Evolutionary conservation across 257 asterid species (phyloP).

Genomic region (Gardenia jasminoides): DNA sequence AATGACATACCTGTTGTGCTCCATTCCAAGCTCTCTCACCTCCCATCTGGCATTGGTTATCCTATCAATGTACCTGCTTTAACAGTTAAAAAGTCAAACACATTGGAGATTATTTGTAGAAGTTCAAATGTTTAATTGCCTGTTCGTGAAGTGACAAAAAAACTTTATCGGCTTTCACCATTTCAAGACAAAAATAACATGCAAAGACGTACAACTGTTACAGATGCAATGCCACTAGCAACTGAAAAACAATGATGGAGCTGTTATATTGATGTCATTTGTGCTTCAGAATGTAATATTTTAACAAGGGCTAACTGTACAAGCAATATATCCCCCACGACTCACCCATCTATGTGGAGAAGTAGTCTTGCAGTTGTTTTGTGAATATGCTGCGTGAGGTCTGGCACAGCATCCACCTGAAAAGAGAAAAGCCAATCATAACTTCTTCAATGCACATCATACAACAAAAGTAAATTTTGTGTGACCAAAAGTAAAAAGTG

Average conservation of each 20-base stretch:
- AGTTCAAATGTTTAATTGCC: neutral
- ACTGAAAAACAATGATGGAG: neutral
- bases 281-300: neutral
- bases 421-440: conserved; percentile 17
- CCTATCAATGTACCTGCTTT: conserved; percentile 91
- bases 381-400: conserved; percentile 77
- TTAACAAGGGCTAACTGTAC: neutral
- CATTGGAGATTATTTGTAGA: conserved; percentile 2
- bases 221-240: neutral
- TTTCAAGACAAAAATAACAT: neutral
- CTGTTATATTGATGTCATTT: neutral
- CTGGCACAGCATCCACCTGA: conserved; percentile 97
- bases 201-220: neutral
- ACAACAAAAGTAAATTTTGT: no score
- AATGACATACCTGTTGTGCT: conserved; percentile 86
- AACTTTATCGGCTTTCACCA: neutral
- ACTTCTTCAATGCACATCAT: neutral
- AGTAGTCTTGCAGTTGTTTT: conserved; percentile 84
- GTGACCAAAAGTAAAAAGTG: no score
- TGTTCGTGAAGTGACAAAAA: neutral
- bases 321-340: conserved; percentile 12
- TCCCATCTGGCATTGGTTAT: conserved; percentile 95
- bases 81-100: conserved; percentile 12
- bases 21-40: conserved; percentile 95
- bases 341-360: conserved; percentile 92